These are phyloP conservation scores for Leucosporidium creatinivorum DNA, from an alignment of 768 basidiomycete species.

Conservation along the genomic window DNA sequence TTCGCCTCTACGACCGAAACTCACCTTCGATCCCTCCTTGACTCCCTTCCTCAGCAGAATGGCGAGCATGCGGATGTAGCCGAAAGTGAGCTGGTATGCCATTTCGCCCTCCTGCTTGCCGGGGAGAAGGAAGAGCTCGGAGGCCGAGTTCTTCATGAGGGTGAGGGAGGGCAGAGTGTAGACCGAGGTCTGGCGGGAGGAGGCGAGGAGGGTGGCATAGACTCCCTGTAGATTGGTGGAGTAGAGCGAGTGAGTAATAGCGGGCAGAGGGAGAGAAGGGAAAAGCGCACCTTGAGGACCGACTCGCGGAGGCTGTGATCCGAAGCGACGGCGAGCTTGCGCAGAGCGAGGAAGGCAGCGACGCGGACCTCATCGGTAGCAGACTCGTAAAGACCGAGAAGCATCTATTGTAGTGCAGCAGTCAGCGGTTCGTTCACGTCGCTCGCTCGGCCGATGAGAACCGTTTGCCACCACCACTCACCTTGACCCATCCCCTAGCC, in stretches of 20 bases:
- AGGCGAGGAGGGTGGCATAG: constrained; percentile 79
- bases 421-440: neutral
- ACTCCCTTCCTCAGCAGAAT: constrained; percentile 85
- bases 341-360: constrained; percentile 73
- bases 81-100: constrained; percentile 90
- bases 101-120: constrained; percentile 46
- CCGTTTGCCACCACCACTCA: constrained; percentile 33
- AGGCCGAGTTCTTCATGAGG: constrained; percentile 95
- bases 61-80: constrained; percentile 89
- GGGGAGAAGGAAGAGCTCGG: constrained; percentile 76
- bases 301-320: constrained; percentile 76
- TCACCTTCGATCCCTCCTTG: constrained; percentile 75
- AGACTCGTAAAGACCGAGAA: constrained; percentile 39
- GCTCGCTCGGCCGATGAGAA: constrained; percentile 4
- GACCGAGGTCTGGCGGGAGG: constrained; percentile 71
- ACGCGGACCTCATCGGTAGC: constrained; percentile 74
- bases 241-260: neutral
- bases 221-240: constrained; percentile 52
- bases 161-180: constrained; percentile 87
- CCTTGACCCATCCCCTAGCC: constrained; percentile 81
- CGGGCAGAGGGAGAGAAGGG: neutral
- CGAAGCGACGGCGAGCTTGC: constrained; percentile 65
- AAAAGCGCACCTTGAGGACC: constrained; percentile 64
- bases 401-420: neutral
- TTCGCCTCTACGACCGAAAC: constrained; percentile 33